A percentile compares a stretch with the other conserved stretches of the same genome.
Evolutionary conservation across 2,329 filamentous ascomycete genomes (phyloP).

Genomic region (Paraconiothyrium sp.): DNA sequence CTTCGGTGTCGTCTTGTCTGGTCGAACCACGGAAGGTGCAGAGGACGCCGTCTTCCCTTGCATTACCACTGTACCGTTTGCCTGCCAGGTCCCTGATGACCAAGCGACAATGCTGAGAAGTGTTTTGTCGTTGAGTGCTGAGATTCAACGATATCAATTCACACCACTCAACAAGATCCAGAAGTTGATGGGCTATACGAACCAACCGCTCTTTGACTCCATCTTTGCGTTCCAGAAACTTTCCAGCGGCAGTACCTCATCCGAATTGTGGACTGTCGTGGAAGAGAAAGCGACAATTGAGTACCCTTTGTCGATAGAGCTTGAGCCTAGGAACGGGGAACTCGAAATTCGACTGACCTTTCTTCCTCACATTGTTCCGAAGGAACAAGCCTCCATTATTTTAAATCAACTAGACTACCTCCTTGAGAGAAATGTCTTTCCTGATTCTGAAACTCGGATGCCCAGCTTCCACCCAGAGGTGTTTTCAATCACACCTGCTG

Average conservation of each 20-base stretch:
- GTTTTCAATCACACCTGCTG: conserved; percentile 73
- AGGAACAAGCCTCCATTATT: conserved; percentile 72
- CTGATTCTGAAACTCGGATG: conserved; percentile 43
- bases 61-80: conserved; percentile 80
- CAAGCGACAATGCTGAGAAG: conserved; percentile 67
- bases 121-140: conserved; percentile 73
- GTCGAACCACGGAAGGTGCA: conserved; percentile 70
- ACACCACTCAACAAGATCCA: conserved; percentile 77
- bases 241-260: conserved; percentile 28
- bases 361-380: conserved; percentile 70
- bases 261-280: conserved; percentile 65
- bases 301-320: conserved; percentile 82
- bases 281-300: conserved; percentile 76
- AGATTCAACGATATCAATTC: conserved; percentile 75
- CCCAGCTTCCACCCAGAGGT: conserved; percentile 40
- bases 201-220: conserved; percentile 80
- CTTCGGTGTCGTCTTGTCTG: conserved; percentile 84
- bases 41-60: conserved; percentile 75
- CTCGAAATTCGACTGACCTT: conserved; percentile 74
- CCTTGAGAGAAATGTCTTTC: conserved; percentile 67
- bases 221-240: conserved; percentile 83
- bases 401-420: conserved; percentile 76
- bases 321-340: conserved; percentile 66
- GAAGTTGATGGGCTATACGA: conserved; percentile 72
- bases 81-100: conserved; percentile 64